A percentile compares a stretch with the other conserved stretches of the same genome.
These are phyloP conservation scores for Rutstroemia sp. DNA, from an alignment of 2,329 filamentous ascomycete genomes.

Conservation along the genomic window DNA sequence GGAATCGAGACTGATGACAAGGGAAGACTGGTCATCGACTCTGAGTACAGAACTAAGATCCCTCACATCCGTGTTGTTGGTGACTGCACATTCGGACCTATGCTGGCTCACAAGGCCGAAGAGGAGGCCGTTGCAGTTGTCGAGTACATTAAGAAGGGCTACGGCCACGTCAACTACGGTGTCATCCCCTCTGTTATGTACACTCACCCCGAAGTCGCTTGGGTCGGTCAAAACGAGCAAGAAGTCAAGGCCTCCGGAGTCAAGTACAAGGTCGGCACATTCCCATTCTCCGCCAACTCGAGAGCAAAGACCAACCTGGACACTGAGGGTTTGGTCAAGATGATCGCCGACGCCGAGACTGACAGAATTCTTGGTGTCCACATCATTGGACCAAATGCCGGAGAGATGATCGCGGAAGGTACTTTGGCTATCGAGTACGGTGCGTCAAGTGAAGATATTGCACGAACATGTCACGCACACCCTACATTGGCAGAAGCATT, in stretches of 20 bases:
- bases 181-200: constrained; percentile 99
- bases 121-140: constrained; percentile 93
- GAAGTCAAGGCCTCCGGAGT: constrained; percentile 85
- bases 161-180: constrained; percentile 98
- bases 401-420: constrained; percentile 99
- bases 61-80: constrained; percentile 96
- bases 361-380: constrained; percentile 92
- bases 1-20: constrained; percentile 88
- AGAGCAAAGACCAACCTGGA: constrained; percentile 98
- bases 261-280: constrained; percentile 87
- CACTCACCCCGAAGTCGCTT: constrained; percentile 95
- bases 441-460: constrained; percentile 89
- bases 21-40: constrained; percentile 93
- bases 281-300: constrained; percentile 98
- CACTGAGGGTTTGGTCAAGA: constrained; percentile 93
- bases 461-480: constrained; percentile 91
- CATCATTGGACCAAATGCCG: constrained; percentile 92
- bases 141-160: constrained; percentile 96
- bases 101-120: constrained; percentile 99
- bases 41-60: constrained; percentile 96
- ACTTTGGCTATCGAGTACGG: constrained; percentile 95
- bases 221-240: constrained; percentile 96
- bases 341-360: constrained; percentile 91
- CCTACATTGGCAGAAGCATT: constrained; percentile 85
- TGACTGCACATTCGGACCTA: constrained; percentile 93